Evolutionary conservation across 805 yeast genomes (phyloP), one percentile per base, ranked within the genome.

Genomic region (Wilhelminamyces savonicus): DNA sequence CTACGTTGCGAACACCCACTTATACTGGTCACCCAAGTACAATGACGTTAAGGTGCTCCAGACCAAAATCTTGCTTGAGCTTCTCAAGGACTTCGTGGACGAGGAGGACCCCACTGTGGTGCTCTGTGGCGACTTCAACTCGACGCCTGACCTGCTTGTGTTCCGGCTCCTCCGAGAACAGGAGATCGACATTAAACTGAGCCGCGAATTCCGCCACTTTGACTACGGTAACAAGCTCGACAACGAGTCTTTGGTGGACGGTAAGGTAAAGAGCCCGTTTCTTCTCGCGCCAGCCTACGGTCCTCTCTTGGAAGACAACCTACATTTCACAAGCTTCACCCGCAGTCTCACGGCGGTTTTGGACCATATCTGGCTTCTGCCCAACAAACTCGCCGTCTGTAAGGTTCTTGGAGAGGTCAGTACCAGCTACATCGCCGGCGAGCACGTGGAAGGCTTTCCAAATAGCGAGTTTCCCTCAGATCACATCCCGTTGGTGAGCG

Each of bases 401-500:
- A 60, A 62, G 30, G 65, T 71, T n/a, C 50, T 76, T n/a, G 70
- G 76, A n/a, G 77, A 74, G 12, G 55, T 71, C 10, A 64, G 66
- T 27, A 37, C 46, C 1, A 30, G 40, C 0, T 65, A 67, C 35
- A 31, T 57, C 11, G 30, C 44, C 5, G 34, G 44, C 18, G 28
- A 27, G 21, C 26, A 28, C 0, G 58, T 56, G 8, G 35, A 35
- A 7, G 74, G 80, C 0, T 60, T 76, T 28, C 84, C 83, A 1
- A 76, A 77, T 37, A 54, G 49, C 24, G 67, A 67, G 13, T 77
- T 71, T 38, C 83, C 84, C 4, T 76, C 78, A 30, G 79, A 74
- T 33, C 71, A 64, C 37, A 65, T 64, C 7, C 71, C 71, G 9
- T 43, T 66, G 16, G 51, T 60, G 6, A 48, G 60, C 4, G 44